Evolutionary conservation across 352 stramenopile species (phyloP), one percentile per base, ranked within the genome.

Genomic region (Aphanomyces astaci): DNA sequence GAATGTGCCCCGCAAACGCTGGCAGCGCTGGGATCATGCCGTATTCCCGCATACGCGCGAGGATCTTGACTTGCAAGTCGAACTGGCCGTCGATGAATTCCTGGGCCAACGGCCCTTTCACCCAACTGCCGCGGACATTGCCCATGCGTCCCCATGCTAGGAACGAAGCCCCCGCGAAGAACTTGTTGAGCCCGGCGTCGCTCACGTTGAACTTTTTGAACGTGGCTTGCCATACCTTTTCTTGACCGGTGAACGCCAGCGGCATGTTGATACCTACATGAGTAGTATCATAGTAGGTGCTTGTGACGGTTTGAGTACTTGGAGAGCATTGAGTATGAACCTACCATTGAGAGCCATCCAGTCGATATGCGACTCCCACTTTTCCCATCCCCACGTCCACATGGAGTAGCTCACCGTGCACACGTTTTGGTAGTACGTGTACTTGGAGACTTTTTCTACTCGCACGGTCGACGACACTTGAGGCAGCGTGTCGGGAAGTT

Each of bases 401-500:
- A 88, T 89, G 45, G 84, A 94, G 73, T 97, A 97, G 72, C 87
- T 94, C 66, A 90, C 85, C 0, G 89, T 97, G 75, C 89, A 96
- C 30, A 97, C 89, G 71, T 97, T 97, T 70, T 94, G 86, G 69
- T 95, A 93, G 77, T 97, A 97, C 32, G 84, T 86, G 71, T 90
- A 94, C 66, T 87, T 86, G 69, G 84, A 62, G 32, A 66, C 78
- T 40, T 87, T 82, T 75, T 89, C 78, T 48, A 88, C 74, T 17
- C 72, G 76, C 22, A 81, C 72, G 0, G 45, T 45, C 4, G 66
- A 49, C 2, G 78, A 52, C 1, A 86, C 75, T 10, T 70, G 77
- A 1, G 81, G 81, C 22, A 92, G 74, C 17, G 75, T 73, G 9
- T 73, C 55, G 1, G 84, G 82, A 0, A 92, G 66, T 24, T 80